A percentile compares a stretch with the other conserved stretches of the same genome.
Evolutionary conservation across 1,284 basidiomycete species (phyloP).

Genomic region (Cutaneotrichosporon sp.): DNA sequence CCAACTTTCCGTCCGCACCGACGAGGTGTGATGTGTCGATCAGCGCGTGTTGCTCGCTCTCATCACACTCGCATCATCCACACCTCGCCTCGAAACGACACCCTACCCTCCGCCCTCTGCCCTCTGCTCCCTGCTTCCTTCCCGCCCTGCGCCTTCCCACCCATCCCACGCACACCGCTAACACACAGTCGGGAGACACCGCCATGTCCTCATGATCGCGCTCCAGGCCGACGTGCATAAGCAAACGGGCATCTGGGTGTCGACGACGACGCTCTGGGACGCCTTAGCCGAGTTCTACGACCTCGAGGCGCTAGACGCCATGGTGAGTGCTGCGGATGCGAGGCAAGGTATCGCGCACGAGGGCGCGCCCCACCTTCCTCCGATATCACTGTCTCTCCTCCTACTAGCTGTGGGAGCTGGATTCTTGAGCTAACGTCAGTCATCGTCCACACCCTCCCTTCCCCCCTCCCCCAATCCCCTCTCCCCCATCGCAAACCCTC

Average conservation of each 20-base stretch:
- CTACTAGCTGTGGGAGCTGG: not conserved
- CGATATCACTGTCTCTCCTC: not conserved
- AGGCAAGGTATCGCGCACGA: not conserved
- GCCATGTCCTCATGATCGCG: slow-evolving; percentile 42
- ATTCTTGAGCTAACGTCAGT: slow-evolving; percentile 13
- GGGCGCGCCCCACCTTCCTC: not conserved
- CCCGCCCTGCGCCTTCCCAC: not conserved
- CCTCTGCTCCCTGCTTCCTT: no score
- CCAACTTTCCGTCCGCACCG: no score
- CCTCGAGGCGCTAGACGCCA: slow-evolving; percentile 71
- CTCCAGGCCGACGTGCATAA: slow-evolving; percentile 39
- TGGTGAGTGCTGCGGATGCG: slow-evolving; percentile 59
- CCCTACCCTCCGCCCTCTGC: no score
- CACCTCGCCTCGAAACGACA: not conserved
- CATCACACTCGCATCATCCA: not conserved
- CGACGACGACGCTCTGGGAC: slow-evolving; percentile 68
- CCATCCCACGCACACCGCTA: not conserved
- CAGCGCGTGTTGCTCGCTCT: no score
- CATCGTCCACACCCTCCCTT: slow-evolving; percentile 25
- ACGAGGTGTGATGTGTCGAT: no score
- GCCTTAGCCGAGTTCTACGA: slow-evolving; percentile 73
- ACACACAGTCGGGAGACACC: slow-evolving; percentile 39
- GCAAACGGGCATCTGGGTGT: slow-evolving; percentile 52
- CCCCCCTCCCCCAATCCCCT: slow-evolving; percentile 21
- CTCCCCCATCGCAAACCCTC: slow-evolving; percentile 20